A percentile compares a stretch with the other conserved stretches of the same genome.
These are phyloP conservation scores for Alternaria sp. DNA, from an alignment of 2,329 filamentous ascomycete species.

Conservation along the genomic window DNA sequence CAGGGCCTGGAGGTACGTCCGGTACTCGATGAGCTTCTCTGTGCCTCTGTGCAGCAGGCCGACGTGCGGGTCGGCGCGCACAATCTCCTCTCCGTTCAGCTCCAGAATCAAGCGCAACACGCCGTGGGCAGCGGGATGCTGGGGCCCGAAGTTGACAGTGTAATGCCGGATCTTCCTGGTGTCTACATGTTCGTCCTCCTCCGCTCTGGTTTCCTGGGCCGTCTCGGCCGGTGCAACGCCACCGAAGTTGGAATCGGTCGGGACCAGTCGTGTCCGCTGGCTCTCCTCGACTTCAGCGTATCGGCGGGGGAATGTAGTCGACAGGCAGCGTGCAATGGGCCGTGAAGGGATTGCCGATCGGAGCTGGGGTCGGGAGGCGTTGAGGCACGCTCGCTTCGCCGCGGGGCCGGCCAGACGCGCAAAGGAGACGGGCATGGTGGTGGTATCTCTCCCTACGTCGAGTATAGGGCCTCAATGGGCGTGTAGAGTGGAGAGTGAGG, in stretches of 20 bases:
- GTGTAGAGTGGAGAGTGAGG: slow-evolving; percentile 39
- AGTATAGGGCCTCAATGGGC: slow-evolving; percentile 44
- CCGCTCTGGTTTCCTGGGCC: slow-evolving; percentile 52
- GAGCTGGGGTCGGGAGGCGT: slow-evolving; percentile 56
- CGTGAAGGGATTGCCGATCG: slow-evolving; percentile 47
- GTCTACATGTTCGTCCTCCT: slow-evolving; percentile 56
- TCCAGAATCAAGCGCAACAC: slow-evolving; percentile 97
- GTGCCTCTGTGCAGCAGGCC: slow-evolving; percentile 95
- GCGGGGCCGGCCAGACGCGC: slow-evolving; percentile 74
- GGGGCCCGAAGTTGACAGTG: slow-evolving; percentile 98
- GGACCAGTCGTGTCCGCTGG: slow-evolving; percentile 66
- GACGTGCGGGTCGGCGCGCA: slow-evolving; percentile 95
- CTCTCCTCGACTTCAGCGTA: slow-evolving; percentile 63
- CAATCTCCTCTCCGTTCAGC: slow-evolving; percentile 95
- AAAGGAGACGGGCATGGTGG: slow-evolving; percentile 72
- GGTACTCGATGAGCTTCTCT: slow-evolving; percentile 99
- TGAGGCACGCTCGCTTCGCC: slow-evolving; percentile 70
- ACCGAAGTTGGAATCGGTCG: slow-evolving; percentile 69
- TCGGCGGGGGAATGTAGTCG: slow-evolving; percentile 67
- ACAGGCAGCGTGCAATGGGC: slow-evolving; percentile 66
- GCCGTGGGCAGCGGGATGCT: slow-evolving; percentile 97
- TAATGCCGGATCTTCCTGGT: slow-evolving; percentile 95
- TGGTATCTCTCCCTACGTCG: slow-evolving; percentile 35
- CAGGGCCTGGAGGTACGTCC: slow-evolving; percentile 96
- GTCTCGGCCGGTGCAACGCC: slow-evolving; percentile 54